A percentile compares a stretch with the other conserved stretches of the same genome.
Conservation (phyloP, 805 yeast genomes). For the Candida broadrunensis region DNA sequence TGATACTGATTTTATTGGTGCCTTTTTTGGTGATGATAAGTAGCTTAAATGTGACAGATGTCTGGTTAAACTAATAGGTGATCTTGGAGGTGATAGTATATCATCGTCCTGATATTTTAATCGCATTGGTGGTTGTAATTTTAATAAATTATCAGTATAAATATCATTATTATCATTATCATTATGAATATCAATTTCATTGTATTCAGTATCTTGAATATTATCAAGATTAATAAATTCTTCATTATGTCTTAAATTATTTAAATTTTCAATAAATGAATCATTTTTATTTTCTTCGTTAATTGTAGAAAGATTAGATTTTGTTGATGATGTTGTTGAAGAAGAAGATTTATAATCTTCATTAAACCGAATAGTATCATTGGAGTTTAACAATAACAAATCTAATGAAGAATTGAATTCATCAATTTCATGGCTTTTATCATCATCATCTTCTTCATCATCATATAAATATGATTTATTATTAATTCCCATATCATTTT, state of each 20-base stretch:
- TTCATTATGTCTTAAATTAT: conserved; percentile 30
- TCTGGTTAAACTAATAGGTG: conserved; percentile 1
- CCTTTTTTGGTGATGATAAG: conserved; percentile 9
- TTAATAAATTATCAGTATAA: not conserved
- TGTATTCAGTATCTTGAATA: not conserved
- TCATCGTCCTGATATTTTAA: conserved; percentile 4
- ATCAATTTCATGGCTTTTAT: not conserved
- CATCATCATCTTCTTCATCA: conserved; percentile 8
- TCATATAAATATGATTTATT: conserved; percentile 12
- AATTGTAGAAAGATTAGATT: conserved; percentile 1
- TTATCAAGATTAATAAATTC: not conserved
- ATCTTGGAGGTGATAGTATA: not conserved
- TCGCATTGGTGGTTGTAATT: conserved; percentile 1
- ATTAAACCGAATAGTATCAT: conserved; percentile 22
- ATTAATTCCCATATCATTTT: conserved; percentile 1
- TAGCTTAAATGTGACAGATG: conserved; percentile 6
- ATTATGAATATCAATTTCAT: not conserved
- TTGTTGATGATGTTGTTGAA: not conserved
- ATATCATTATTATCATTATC: not conserved
- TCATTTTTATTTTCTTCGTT: conserved; percentile 6
- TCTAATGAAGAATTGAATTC: conserved; percentile 11
- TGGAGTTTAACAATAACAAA: conserved; percentile 14
- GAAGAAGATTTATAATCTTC: not conserved
- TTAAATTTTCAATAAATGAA: conserved; percentile 19
- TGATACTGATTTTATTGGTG: conserved; percentile 11